Evolutionary conservation across 768 basidiomycete genomes (phyloP).

Genomic region (Agaricus sinodeliciosus): DNA sequence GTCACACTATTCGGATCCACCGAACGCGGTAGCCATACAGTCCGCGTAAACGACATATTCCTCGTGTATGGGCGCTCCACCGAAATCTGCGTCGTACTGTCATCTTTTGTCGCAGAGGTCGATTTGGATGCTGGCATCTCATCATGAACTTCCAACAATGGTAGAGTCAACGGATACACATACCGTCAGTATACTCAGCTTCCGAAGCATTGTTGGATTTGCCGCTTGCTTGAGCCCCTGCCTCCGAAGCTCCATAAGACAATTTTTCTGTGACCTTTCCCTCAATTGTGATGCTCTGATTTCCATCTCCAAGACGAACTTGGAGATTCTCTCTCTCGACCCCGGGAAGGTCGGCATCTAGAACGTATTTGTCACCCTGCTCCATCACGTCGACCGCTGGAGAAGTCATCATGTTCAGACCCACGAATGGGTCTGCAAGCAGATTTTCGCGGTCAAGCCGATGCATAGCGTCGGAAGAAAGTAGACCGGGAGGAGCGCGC

Average conservation of each 20-base stretch:
- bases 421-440: slow-evolving; percentile 45
- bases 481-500: slow-evolving; percentile 20
- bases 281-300: slow-evolving; percentile 66
- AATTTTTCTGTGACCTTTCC: slow-evolving; percentile 37
- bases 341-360: slow-evolving; percentile 76
- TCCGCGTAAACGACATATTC: slow-evolving; percentile 54
- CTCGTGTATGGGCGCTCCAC: slow-evolving; percentile 56
- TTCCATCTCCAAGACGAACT: slow-evolving; percentile 63
- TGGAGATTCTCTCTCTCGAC: slow-evolving; percentile 73
- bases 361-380: slow-evolving; percentile 53
- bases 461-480: neutral
- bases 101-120: slow-evolving; percentile 18
- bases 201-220: slow-evolving; percentile 17
- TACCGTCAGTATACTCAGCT: slow-evolving; percentile 23
- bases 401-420: slow-evolving; percentile 21
- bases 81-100: slow-evolving; percentile 39
- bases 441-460: slow-evolving; percentile 3
- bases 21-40: slow-evolving; percentile 63
- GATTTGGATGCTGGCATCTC: slow-evolving; percentile 6
- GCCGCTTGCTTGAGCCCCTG: slow-evolving; percentile 10
- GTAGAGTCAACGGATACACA: slow-evolving; percentile 14
- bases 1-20: slow-evolving; percentile 51
- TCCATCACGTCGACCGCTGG: slow-evolving; percentile 69
- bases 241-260: neutral
- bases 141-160: neutral